phyloP scores from a whole-genome alignment of 345 rosid genomes.

The Linum usitatissimum region DNA sequence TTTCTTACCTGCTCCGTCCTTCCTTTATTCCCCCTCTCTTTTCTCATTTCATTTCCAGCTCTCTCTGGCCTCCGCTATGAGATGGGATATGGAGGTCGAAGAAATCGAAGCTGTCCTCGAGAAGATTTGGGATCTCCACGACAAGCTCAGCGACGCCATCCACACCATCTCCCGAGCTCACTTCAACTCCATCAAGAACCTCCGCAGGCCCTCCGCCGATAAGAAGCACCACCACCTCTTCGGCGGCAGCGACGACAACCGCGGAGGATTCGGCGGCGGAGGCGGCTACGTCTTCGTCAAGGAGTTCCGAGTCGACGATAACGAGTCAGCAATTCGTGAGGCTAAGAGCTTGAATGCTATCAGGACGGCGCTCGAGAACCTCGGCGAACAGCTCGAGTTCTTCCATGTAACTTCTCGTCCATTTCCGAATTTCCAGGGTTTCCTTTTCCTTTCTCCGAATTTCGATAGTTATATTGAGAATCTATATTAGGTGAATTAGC shows the following conservation, averaged over 20 bases:
- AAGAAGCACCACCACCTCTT: constrained; percentile 22
- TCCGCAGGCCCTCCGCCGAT: constrained; percentile 25
- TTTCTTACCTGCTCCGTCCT: neutral
- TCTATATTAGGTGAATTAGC: too few species aligned
- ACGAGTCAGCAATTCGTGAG: constrained; percentile 58
- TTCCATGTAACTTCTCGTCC: constrained; percentile 50
- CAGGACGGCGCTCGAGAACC: constrained; percentile 86
- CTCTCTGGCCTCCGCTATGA: constrained; percentile 18
- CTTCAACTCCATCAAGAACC: constrained; percentile 48
- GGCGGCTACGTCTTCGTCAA: constrained; percentile 71
- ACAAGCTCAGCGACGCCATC: constrained; percentile 92
- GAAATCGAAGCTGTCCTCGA: constrained; percentile 81
- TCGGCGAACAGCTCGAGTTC: constrained; percentile 92
- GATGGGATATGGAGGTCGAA: constrained; percentile 81
- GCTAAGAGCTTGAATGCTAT: constrained; percentile 84
- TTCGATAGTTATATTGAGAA: too few species aligned
- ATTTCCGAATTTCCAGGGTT: neutral
- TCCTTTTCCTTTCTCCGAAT: neutral
- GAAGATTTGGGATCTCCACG: constrained; percentile 94
- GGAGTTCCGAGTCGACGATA: constrained; percentile 45
- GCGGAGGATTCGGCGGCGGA: neutral
- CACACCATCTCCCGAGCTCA: constrained; percentile 74
- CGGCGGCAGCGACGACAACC: neutral
- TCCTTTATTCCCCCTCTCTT: neutral
- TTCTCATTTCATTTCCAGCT: too few species aligned